These are phyloP conservation scores for Lavandula angustifolia DNA, from an alignment of 257 asterid species.

Conservation along the genomic window DNA sequence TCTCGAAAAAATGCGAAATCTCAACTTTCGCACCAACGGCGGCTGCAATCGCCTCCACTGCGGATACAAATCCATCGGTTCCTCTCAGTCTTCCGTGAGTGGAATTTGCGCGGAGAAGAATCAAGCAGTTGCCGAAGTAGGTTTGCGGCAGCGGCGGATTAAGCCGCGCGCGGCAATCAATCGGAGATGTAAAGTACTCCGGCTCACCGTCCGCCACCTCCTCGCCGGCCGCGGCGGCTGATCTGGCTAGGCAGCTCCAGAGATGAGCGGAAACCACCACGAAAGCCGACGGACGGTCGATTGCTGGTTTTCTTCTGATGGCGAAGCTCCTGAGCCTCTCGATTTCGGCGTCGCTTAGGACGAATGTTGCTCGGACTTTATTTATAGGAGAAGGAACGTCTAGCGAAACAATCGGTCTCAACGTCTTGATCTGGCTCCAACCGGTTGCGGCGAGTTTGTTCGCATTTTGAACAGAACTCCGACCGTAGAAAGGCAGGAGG, in stretches of 20 bases:
- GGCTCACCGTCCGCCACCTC: constrained; percentile 9
- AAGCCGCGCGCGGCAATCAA: background rate
- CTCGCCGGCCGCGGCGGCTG: background rate
- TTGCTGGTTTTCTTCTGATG: background rate
- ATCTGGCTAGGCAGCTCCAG: constrained; percentile 18
- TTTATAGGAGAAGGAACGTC: background rate
- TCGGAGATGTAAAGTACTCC: background rate
- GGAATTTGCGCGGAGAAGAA: background rate
- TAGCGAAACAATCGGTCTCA: background rate
- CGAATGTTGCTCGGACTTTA: constrained; percentile 11
- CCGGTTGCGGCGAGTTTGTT: background rate
- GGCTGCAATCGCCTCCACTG: constrained; percentile 3
- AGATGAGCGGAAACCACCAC: background rate
- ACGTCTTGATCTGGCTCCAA: background rate
- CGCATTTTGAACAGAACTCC: background rate
- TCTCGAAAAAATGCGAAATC: too few relatives aligned
- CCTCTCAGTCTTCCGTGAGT: background rate
- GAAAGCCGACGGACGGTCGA: background rate
- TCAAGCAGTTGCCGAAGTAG: constrained; percentile 20
- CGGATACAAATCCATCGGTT: background rate
- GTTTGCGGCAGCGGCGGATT: constrained; percentile 12
- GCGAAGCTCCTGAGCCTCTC: background rate
- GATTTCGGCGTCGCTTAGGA: background rate
- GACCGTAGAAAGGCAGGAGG: constrained; percentile 2
- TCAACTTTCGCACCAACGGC: background rate